phyloP scores from a whole-genome alignment of 441 rosid species.

The Populus hybrid region DNA sequence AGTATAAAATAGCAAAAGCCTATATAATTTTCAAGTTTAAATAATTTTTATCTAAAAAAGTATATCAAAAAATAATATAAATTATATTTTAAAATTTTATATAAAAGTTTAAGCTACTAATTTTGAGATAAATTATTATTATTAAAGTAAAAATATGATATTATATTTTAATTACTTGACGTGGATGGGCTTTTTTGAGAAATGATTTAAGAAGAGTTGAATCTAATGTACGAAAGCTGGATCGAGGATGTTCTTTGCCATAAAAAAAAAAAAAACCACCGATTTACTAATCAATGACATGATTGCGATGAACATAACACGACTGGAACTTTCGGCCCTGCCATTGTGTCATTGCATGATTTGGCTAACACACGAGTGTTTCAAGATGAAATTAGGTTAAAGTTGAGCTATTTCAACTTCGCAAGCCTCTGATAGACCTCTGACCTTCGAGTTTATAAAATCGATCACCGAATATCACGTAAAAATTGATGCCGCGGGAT shows the following conservation, averaged over 20 bases:
- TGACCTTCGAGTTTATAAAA: background rate
- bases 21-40: no score
- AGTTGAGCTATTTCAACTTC: no score
- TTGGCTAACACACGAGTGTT: no score
- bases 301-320: background rate
- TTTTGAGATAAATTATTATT: no score
- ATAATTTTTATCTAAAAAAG: no score
- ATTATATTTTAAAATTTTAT: no score
- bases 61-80: no score
- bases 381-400: no score
- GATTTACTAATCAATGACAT: background rate
- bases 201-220: background rate
- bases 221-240: background rate
- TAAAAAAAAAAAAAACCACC: background rate
- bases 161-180: background rate
- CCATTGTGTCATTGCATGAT: no score
- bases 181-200: background rate
- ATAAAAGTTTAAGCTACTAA: no score
- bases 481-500: background rate
- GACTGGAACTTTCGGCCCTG: no score
- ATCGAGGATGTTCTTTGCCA: background rate
- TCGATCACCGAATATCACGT: background rate
- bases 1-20: accelerated
- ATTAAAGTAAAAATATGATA: no score
- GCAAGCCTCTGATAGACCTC: background rate